phyloP scores from a whole-genome alignment of 2,329 filamentous ascomycete genomes.

The Grosmannia penicillata region DNA sequence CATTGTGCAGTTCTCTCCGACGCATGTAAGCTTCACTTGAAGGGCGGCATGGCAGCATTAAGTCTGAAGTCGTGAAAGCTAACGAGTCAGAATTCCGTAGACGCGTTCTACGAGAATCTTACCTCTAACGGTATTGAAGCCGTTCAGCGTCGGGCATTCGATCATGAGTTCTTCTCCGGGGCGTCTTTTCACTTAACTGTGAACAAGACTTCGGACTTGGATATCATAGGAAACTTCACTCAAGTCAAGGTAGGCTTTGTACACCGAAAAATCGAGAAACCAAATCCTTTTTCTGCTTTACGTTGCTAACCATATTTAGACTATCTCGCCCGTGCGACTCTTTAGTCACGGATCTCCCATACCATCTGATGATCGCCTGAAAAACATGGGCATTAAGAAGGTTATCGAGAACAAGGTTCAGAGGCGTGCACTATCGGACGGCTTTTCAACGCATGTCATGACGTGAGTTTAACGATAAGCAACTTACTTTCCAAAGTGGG shows the following conservation, averaged over 20 bases:
- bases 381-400: no score
- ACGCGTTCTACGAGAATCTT: background rate
- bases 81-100: background rate
- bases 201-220: background rate
- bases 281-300: no score
- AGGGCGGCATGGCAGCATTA: conserved; percentile 21
- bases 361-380: conserved; percentile 11
- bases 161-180: background rate
- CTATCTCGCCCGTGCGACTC: conserved; percentile 13
- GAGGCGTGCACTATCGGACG: conserved; percentile 15
- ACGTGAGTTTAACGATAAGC: no score
- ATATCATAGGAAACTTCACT: background rate
- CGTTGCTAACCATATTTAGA: background rate
- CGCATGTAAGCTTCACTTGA: conserved; percentile 21
- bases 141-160: background rate
- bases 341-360: conserved; percentile 18
- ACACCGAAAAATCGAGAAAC: no score
- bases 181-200: background rate
- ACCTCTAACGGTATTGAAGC: background rate
- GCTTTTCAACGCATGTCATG: background rate
- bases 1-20: conserved; percentile 35
- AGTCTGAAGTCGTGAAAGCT: conserved; percentile 3
- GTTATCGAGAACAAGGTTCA: no score
- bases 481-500: no score
- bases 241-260: background rate